These are phyloP conservation scores for Ogataea hybrid DNA, from an alignment of 1,139 yeast genomes.

Conservation along the genomic window DNA sequence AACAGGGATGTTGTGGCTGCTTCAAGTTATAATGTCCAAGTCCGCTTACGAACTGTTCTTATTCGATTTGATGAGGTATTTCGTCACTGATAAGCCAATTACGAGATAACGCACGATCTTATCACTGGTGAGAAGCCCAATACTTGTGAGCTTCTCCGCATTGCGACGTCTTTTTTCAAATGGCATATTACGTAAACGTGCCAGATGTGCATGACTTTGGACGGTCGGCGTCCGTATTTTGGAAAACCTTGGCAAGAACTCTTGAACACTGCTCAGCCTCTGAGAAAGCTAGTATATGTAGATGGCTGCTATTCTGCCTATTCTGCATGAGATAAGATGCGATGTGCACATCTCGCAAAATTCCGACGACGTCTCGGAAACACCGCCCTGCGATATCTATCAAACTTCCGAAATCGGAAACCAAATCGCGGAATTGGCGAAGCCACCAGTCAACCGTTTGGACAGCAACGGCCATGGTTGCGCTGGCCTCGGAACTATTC, in stretches of 20 bases:
- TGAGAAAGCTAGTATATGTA: neutral
- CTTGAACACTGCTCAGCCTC: too few species aligned
- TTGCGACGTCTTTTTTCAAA: neutral
- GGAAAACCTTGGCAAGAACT: neutral
- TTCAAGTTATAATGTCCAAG: too few species aligned
- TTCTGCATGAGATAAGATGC: neutral
- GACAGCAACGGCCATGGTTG: neutral
- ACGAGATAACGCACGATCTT: too few species aligned
- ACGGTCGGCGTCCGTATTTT: neutral
- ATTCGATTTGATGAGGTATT: neutral
- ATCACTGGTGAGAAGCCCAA: too few species aligned
- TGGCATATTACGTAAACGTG: neutral
- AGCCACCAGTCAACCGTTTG: neutral
- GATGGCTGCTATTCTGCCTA: neutral
- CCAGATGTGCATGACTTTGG: neutral
- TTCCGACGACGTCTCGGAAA: constrained; percentile 3
- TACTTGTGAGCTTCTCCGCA: neutral
- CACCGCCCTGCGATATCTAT: neutral
- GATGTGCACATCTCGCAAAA: neutral
- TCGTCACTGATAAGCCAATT: neutral
- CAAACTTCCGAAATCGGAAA: constrained; percentile 3
- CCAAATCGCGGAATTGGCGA: neutral
- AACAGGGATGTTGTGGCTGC: too few species aligned
- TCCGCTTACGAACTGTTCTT: too few species aligned
- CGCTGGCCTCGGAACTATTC: neutral